A percentile compares a stretch with the other conserved stretches of the same genome.
Conservation (phyloP, 2,329 filamentous ascomycete species). For the Penicillium rolfsii region DNA sequence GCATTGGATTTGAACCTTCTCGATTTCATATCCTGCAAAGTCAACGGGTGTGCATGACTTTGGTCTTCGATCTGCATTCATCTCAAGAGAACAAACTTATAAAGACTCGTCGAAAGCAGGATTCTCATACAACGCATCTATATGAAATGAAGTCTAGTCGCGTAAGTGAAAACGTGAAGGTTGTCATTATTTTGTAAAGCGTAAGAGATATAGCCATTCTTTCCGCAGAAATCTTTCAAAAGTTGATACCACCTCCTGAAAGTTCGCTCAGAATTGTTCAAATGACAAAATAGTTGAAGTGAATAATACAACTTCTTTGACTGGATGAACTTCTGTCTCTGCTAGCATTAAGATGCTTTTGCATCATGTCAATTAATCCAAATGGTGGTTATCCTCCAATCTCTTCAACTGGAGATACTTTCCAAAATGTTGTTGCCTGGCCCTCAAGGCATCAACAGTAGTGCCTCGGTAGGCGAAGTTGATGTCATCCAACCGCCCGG, state of each 20-base stretch:
- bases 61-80: too few relatives aligned
- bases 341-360: not conserved
- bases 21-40: not conserved
- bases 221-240: too few relatives aligned
- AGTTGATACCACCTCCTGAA: too few relatives aligned
- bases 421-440: not conserved
- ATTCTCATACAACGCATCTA: not conserved
- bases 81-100: not conserved
- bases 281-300: too few relatives aligned
- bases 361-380: not conserved
- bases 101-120: not conserved
- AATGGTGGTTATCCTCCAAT: not conserved
- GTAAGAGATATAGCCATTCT: too few relatives aligned
- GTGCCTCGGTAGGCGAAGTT: slow-evolving; percentile 19
- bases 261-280: too few relatives aligned
- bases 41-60: not conserved
- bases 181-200: too few relatives aligned
- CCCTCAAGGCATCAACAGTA: not conserved
- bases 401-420: not conserved
- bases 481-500: slow-evolving; percentile 25
- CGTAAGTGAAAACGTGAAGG: too few relatives aligned
- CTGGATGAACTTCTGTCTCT: not conserved
- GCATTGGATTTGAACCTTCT: not conserved
- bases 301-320: too few relatives aligned
- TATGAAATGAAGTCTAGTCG: not conserved